Evolutionary conservation across 371 early-diverging fungal species (phyloP).

Genomic region (Mucor velutinosus): DNA sequence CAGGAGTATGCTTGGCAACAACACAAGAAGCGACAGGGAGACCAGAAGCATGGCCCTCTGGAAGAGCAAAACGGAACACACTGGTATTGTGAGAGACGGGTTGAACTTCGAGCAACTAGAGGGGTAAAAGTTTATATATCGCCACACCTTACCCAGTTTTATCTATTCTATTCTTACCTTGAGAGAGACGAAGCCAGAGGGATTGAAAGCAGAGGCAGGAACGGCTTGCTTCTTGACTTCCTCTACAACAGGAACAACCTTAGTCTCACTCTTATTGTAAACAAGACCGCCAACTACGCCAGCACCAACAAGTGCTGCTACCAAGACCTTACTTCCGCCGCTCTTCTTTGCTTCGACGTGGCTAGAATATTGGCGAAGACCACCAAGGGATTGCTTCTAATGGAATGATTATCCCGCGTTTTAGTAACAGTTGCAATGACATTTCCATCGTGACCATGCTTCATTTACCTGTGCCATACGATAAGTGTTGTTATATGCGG

Average conservation of each 20-base stretch:
- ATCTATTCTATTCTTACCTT: slow-evolving; percentile 35
- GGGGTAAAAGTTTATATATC: background rate
- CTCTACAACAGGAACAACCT: slow-evolving; percentile 32
- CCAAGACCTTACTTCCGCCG: slow-evolving; percentile 39
- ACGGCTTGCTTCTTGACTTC: slow-evolving; percentile 21
- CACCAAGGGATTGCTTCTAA: slow-evolving; percentile 14
- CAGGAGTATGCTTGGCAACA: slow-evolving; percentile 56
- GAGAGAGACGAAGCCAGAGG: slow-evolving; percentile 64
- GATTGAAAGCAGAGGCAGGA: slow-evolving; percentile 61
- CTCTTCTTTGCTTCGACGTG: slow-evolving; percentile 26
- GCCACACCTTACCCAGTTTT: background rate
- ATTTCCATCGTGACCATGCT: background rate
- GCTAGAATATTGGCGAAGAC: slow-evolving; percentile 28
- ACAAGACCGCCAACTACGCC: slow-evolving; percentile 48
- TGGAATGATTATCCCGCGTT: background rate
- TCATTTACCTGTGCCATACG: background rate
- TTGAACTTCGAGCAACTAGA: slow-evolving; percentile 56
- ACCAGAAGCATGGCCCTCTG: slow-evolving; percentile 64
- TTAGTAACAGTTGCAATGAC: background rate
- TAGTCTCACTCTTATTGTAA: slow-evolving; percentile 37
- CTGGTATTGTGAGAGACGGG: slow-evolving; percentile 80
- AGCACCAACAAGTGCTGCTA: slow-evolving; percentile 40
- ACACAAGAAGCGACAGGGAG: slow-evolving; percentile 84
- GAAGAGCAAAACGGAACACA: slow-evolving; percentile 80
- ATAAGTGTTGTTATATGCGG: background rate